Evolutionary conservation across 495 filamentous ascomycete species (phyloP), one percentile per base, ranked within the genome.

Genomic region (Elaphomyces granulatus): DNA sequence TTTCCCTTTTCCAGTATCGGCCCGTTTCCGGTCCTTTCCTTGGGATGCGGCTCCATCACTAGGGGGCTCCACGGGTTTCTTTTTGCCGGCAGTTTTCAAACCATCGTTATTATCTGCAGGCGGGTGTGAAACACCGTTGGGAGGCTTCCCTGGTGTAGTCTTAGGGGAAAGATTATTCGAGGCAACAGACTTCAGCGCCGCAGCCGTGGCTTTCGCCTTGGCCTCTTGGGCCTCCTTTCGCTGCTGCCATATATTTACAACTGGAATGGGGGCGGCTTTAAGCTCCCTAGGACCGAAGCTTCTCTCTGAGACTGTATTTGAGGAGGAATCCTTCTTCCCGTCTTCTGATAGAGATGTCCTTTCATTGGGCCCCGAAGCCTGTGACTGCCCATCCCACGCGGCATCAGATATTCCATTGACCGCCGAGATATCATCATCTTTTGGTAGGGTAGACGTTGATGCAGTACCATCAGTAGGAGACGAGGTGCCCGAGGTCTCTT

Each of bases 171-270:
- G n/a, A 20, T 50, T 38, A 18, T 56, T 20, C 18, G 45, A 16
- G 19, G 21, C 16, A 15, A 47, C 36, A 18, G 54, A 45, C 42
- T 57, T 57, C 10, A 55, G 42, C 9, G 35, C 34, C 8, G 61
- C 34, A 8, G 65, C 45, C 28, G 46, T 53, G 7, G 67, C 45
- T 59, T 84, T 84, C 34, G 65, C 58, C 56, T 82, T 83, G 34
- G 75, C 72, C 28, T 78, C 72, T 40, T 74, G 66, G 10, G 73
- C 77, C 49, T 87, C 78, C 44, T 70, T 78, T 23, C 85, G 70
- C 58, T 81, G 72, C 30, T 73, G 67, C 90, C 90, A 98, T 36
- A 83, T 54, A 56, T 98, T 98, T 35, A 94, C 82, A 1, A 72
- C 49, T 3, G 90, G 88, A 31, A 77, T 60, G 21, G 83, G 79